phyloP scores from a whole-genome alignment of 164 flowering plant species.

The Saururus chinensis region DNA sequence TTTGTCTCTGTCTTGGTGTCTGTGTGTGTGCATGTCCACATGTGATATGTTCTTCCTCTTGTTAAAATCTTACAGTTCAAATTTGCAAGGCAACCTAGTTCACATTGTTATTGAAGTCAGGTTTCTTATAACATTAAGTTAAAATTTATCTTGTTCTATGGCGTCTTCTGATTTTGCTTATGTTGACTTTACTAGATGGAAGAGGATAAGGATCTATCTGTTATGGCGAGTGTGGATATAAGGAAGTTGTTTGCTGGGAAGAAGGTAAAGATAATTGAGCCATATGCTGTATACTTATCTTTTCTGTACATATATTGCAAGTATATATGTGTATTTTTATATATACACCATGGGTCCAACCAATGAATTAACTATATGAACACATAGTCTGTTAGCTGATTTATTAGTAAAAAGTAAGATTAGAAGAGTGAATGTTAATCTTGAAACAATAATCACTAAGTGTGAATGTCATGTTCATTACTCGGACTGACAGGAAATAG shows the following conservation, averaged over 20 bases:
- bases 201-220: conserved; percentile 73
- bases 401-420: no score
- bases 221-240: conserved; percentile 49
- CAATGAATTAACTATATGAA: no score
- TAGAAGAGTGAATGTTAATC: no score
- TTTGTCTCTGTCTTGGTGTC: no score
- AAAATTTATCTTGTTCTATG: not conserved
- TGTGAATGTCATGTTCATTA: no score
- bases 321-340: not conserved
- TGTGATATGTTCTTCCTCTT: not conserved
- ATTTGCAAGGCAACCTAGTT: not conserved
- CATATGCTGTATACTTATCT: not conserved
- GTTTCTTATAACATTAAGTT: not conserved
- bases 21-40: no score
- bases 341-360: no score
- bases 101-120: not conserved
- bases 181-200: conserved; percentile 31
- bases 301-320: not conserved
- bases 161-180: not conserved
- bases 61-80: not conserved
- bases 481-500: no score
- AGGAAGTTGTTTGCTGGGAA: conserved; percentile 55
- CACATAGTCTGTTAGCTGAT: no score
- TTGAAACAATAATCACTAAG: no score
- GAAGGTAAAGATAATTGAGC: conserved; percentile 37